phyloP scores from a whole-genome alignment of 345 rosid genomes.

The Salix brachista region DNA sequence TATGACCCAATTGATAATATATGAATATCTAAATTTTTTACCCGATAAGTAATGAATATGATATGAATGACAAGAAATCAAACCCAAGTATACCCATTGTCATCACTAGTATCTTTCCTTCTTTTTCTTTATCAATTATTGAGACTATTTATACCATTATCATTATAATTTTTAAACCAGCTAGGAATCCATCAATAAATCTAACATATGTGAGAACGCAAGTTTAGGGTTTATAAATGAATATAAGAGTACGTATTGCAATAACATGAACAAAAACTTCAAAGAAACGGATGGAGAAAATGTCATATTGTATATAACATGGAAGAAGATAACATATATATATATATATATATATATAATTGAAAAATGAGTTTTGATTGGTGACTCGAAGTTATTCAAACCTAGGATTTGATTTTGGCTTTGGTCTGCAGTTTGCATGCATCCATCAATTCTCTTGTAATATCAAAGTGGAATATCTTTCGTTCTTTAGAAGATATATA shows the following conservation, averaged over 20 bases:
- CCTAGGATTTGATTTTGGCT: neutral
- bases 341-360: no score
- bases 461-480: neutral
- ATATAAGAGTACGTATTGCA: neutral
- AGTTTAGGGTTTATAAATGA: neutral
- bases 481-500: conserved; percentile 3
- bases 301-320: neutral
- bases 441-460: neutral
- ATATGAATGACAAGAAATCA: no score
- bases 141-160: neutral
- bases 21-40: no score
- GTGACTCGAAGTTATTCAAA: neutral
- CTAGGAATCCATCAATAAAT: no score
- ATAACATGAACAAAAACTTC: neutral
- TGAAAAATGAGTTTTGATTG: no score
- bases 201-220: neutral
- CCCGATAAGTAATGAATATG: no score
- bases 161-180: neutral
- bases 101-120: no score
- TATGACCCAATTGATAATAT: no score
- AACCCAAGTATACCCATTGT: no score
- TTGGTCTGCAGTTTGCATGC: neutral
- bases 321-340: neutral
- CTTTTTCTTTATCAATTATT: neutral
- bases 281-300: neutral